Conservation (phyloP, 306 rosid genomes). For the Corylus avellana region DNA sequence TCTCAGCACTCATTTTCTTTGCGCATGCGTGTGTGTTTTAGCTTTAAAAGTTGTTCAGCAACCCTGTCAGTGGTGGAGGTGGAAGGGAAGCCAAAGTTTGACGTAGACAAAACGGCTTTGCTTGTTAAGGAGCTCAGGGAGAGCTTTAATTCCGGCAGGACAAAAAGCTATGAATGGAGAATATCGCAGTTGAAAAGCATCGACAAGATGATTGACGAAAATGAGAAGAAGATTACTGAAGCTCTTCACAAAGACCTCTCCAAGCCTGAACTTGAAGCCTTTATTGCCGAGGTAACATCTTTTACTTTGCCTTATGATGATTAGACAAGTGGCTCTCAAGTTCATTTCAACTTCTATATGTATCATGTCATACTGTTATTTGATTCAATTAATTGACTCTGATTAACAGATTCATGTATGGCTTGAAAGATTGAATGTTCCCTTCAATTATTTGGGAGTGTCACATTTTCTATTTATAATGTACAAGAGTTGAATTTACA, state of each 20-base stretch:
- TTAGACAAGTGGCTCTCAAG: background rate
- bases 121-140: conserved; percentile 59
- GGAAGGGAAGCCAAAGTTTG: conserved; percentile 45
- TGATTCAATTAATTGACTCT: no score
- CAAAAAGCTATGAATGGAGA: conserved; percentile 79
- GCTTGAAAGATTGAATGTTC: no score
- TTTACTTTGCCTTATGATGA: background rate
- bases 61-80: conserved; percentile 43
- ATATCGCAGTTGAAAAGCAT: conserved; percentile 62
- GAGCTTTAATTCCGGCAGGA: conserved; percentile 57
- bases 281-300: conserved; percentile 65
- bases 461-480: no score
- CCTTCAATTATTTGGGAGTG: no score
- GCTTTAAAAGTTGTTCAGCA: conserved; percentile 48
- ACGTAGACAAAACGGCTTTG: conserved; percentile 44
- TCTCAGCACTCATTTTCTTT: conserved; percentile 8
- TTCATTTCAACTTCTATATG: no score
- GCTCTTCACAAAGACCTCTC: conserved; percentile 73
- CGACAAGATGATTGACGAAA: conserved; percentile 65
- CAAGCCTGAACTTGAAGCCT: conserved; percentile 66
- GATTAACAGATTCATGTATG: no score
- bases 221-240: conserved; percentile 54
- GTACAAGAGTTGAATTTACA: no score
- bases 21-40: conserved; percentile 6
- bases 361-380: no score